These are phyloP conservation scores for Brassica carinata DNA, from an alignment of 345 rosid species.

Conservation along the genomic window DNA sequence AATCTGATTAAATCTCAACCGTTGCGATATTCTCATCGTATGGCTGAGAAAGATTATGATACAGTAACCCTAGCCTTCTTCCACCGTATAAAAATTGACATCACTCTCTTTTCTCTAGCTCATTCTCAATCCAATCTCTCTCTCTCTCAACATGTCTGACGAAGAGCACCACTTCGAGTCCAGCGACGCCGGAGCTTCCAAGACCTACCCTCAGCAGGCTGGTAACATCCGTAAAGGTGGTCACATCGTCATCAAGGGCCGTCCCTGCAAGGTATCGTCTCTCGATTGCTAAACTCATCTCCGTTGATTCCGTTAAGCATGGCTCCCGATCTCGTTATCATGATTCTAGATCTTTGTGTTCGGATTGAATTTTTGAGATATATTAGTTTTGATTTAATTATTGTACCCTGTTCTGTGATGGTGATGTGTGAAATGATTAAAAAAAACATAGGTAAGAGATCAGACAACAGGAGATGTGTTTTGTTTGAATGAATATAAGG, in stretches of 20 bases:
- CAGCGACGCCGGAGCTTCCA: conserved; percentile 48
- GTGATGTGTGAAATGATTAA: too few species aligned
- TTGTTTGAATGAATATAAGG: background rate
- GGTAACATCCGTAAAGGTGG: conserved; percentile 50
- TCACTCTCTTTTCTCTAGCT: background rate
- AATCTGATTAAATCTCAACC: conserved; percentile 7
- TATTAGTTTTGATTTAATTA: background rate
- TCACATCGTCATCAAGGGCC: conserved; percentile 45
- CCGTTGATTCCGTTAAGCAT: background rate
- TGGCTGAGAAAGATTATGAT: conserved; percentile 17
- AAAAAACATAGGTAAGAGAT: background rate
- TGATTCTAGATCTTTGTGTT: conserved; percentile 21
- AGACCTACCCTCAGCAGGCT: conserved; percentile 47
- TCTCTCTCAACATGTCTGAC: conserved; percentile 39
- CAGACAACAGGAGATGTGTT: background rate
- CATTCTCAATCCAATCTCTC: background rate
- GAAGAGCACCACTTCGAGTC: conserved; percentile 51
- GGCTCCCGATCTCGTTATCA: background rate
- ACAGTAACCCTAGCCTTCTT: conserved; percentile 28
- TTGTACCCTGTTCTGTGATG: background rate
- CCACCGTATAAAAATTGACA: conserved; percentile 27
- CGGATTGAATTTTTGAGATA: background rate
- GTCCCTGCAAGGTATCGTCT: conserved; percentile 45
- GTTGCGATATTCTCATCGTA: conserved; percentile 22
- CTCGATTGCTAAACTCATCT: background rate